Percentiles rank a stretch among this genome's conserved stretches.
These are phyloP conservation scores for Madurella mycetomatis DNA, from an alignment of 2,329 filamentous ascomycete genomes.

Conservation along the genomic window DNA sequence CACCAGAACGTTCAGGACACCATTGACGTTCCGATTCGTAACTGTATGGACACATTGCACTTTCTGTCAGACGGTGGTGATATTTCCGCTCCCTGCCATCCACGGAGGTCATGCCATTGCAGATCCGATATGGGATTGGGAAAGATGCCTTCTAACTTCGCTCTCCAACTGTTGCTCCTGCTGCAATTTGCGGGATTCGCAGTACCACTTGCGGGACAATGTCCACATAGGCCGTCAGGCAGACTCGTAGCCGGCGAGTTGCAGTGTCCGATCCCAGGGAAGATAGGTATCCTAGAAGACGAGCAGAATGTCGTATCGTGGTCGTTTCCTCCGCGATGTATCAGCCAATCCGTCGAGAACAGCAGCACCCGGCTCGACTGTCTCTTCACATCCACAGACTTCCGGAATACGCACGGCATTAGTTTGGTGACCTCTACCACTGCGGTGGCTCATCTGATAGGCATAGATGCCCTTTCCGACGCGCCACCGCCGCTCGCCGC, in stretches of 20 bases:
- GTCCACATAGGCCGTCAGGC: constrained; percentile 1
- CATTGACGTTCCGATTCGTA: not conserved
- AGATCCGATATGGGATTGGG: not conserved
- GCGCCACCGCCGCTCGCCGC: constrained; percentile 18
- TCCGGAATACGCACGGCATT: constrained; percentile 28
- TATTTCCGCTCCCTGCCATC: not conserved
- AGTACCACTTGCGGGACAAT: not conserved
- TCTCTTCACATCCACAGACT: constrained; percentile 19
- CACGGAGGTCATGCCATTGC: not conserved
- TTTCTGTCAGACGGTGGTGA: not conserved
- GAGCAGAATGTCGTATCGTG: constrained; percentile 6
- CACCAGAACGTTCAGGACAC: not conserved
- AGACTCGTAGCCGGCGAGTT: not conserved
- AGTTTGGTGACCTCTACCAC: constrained; percentile 33
- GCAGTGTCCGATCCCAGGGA: not conserved
- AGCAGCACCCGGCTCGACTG: constrained; percentile 15
- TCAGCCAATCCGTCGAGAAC: not conserved
- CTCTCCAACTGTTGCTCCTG: not conserved
- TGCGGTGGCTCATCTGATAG: constrained; percentile 27
- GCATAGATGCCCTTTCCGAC: constrained; percentile 29
- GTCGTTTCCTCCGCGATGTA: constrained; percentile 13
- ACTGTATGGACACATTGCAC: constrained; percentile 10
- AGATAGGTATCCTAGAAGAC: not conserved
- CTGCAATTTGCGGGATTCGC: not conserved
- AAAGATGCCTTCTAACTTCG: not conserved